Percentiles rank a stretch among this genome's conserved stretches.
These are phyloP conservation scores for Puccinia coronata DNA, from an alignment of 1,284 basidiomycete genomes.

Conservation along the genomic window DNA sequence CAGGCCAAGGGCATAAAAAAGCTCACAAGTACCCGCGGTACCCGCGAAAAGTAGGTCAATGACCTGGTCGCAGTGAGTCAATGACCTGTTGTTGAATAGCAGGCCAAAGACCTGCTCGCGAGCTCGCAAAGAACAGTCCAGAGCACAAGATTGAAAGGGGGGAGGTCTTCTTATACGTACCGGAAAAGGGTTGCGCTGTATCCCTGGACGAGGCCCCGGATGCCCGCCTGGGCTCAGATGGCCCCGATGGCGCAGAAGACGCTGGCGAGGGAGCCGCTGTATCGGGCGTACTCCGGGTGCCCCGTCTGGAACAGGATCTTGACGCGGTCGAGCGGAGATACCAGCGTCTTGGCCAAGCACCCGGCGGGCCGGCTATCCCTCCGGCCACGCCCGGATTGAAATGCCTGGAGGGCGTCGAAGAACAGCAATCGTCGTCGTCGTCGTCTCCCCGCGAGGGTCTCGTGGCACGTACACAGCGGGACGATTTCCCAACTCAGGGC, in stretches of 20 bases:
- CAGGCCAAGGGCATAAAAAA: too few species aligned
- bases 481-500: too few species aligned
- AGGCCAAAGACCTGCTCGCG: too few species aligned
- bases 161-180: slow-evolving; percentile 12
- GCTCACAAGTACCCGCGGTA: too few species aligned
- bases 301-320: slow-evolving; percentile 99
- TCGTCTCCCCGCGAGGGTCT: too few species aligned
- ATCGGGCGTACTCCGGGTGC: slow-evolving; percentile 75
- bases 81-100: too few species aligned
- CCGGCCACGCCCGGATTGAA: slow-evolving; percentile 71
- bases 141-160: too few species aligned
- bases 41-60: too few species aligned
- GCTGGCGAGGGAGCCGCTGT: slow-evolving; percentile 57
- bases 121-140: too few species aligned
- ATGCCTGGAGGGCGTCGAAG: slow-evolving; percentile 1
- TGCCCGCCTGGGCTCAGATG: slow-evolving; percentile 74
- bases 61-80: too few species aligned
- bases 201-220: slow-evolving; percentile 85
- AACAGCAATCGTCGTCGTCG: too few species aligned
- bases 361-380: slow-evolving; percentile 88
- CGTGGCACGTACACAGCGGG: too few species aligned
- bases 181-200: slow-evolving; percentile 79
- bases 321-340: slow-evolving; percentile 94
- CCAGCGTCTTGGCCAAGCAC: slow-evolving; percentile 93
- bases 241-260: slow-evolving; percentile 76